Base-by-base conservation (phyloP, 1,139 yeast genomes). In the Kodamaea fungicola region DNA sequence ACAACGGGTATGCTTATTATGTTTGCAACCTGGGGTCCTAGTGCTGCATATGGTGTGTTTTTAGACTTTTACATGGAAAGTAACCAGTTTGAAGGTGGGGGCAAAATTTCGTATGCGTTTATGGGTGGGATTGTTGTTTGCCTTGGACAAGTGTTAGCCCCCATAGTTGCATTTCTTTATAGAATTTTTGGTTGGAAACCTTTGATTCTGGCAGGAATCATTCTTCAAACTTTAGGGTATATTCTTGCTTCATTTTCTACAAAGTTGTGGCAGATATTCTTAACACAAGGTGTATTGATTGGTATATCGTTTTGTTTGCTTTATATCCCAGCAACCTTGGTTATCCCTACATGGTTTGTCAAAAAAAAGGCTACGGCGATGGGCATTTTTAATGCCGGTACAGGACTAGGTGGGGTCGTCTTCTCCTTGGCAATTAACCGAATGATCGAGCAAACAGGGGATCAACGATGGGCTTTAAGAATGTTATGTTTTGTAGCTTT, bases 11-110 rank as follows among this genome's bases (percentile, higher is more conserved):
- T 76, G 55, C 50, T 73, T 33, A 54, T 67, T 19, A 53, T 61
- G 22, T 65, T 79, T 33, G 71, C 78, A 22, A 76, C 89, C 1
- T 85, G 95, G 94, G 95, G 95, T 16, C 66, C 80, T 32, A 82
- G 80, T 51, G 76, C 85, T 4, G 74, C 78, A 1, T 85, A 72
- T 51, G 90, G 92, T 35, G 82, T 85, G 3, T 83, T 78, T 48
- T 59, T 85, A 28, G 71, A 77, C 27, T 79, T 65, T 50, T 85
- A 80, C 52, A 52, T 78, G 16, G 53, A 64, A 10, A 21, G 42
- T 8, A 56, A 72, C 33, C 59, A 64, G 1, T 82, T 80, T 44
- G 71, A 76, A 0, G 85, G 78, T 1, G 83, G 87, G 0, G 62
- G 78, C 0, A 60, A 67, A 40, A 70, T 72, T 45, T 85, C 81